phyloP scores from a whole-genome alignment of 768 basidiomycete genomes.

The Amanita pallidorosea region DNA sequence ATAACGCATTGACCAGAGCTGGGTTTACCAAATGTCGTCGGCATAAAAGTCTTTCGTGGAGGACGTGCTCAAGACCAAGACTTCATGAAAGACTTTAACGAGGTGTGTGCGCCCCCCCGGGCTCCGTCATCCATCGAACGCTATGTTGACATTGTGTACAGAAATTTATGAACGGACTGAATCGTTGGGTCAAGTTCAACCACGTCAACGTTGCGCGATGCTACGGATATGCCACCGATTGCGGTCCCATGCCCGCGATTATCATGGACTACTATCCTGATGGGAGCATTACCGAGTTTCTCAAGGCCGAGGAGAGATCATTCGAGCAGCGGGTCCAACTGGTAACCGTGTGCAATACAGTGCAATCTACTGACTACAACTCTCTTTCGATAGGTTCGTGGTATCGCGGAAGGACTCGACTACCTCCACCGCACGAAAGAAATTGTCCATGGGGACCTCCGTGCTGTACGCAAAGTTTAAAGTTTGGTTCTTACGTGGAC shows the following conservation, averaged over 20 bases:
- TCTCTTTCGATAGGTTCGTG: not conserved
- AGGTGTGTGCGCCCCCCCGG: no score
- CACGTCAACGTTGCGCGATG: slow-evolving; percentile 14
- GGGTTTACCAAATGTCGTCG: not conserved
- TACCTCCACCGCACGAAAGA: slow-evolving; percentile 13
- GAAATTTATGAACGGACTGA: not conserved
- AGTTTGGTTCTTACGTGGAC: not conserved
- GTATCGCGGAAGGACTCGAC: slow-evolving; percentile 11
- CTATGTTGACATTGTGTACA: not conserved
- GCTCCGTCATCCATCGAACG: no score
- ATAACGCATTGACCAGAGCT: not conserved
- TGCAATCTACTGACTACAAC: not conserved
- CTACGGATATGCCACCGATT: slow-evolving; percentile 10
- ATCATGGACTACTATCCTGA: slow-evolving; percentile 13
- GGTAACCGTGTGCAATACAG: not conserved
- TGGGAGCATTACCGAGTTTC: slow-evolving; percentile 14
- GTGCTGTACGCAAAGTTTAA: slow-evolving; percentile 8
- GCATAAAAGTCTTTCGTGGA: not conserved
- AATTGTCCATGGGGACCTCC: slow-evolving; percentile 18
- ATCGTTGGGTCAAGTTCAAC: slow-evolving; percentile 9
- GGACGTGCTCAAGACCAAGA: not conserved
- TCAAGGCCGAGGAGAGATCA: slow-evolving; percentile 1
- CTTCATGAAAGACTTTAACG: slow-evolving; percentile 1
- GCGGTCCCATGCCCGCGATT: slow-evolving; percentile 14
- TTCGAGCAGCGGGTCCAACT: slow-evolving; percentile 1